Evolutionary conservation across 768 basidiomycete species (phyloP), one percentile per base, ranked within the genome.

Genomic region (Chalciporus chontae): DNA sequence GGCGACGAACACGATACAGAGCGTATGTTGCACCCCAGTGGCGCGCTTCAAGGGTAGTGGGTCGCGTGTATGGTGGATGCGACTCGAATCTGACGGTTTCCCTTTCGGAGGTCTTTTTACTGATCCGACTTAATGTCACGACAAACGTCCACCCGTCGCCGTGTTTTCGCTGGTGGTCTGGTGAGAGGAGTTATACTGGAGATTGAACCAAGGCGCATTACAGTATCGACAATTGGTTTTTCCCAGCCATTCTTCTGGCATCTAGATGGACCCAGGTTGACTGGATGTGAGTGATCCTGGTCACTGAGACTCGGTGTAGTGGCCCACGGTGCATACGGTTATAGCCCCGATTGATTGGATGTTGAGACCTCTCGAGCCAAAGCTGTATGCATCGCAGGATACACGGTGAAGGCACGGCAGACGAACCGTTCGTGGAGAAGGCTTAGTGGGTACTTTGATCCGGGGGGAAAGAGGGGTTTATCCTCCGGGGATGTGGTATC

Each of bases 171-270:
- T 86, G 58, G 54, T 44, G 39, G 27, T 36, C 49, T 50, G 21
- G 47, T 56, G 51, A 56, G 50, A 45, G 50, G 51, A 26, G 24
- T 7, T n/a, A 18, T 18, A 3, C 31, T 21, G 10, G n/a, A 42
- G 15, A 29, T 13, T 21, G 17, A 17, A 24, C 17, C 23, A 27
- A 8, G 21, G 32, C 9, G 24, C 43, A 66, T 67, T 63, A 91
- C 90, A 23, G 87, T 80, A 47, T 92, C 84, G n/a, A 95, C 78
- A 8, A 69, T 58, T 1, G 94, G 87, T 53, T 85, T 85, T 50
- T 93, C 90, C 91, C 91, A 95, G 3, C 87, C 91, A 44, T 79
- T 76, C 68, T 94, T 94, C 63, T 92, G 90, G 62, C 91, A 94
- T 68, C 87, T 90, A 46, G 14, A 48, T 39, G 10, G 23, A 43